These are phyloP conservation scores for Cladosporium austrohemisphaericum DNA, from an alignment of 2,329 filamentous ascomycete genomes.

Conservation along the genomic window DNA sequence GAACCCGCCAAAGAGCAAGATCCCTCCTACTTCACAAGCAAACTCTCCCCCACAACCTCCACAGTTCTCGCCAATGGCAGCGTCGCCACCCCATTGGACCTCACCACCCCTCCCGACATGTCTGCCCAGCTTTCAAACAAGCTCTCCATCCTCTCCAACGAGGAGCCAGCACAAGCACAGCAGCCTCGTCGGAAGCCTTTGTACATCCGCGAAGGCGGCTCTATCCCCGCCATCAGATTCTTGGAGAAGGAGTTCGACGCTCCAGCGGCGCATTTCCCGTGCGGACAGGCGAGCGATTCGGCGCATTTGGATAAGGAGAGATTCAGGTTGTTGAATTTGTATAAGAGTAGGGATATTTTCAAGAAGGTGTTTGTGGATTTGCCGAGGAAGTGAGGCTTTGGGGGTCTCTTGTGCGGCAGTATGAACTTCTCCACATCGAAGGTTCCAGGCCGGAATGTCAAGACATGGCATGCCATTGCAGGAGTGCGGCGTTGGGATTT, in stretches of 20 bases:
- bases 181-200: conserved; percentile 57
- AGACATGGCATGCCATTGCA: no score
- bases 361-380: conserved; percentile 65
- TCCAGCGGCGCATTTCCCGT: conserved; percentile 87
- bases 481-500: no score
- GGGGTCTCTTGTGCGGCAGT: no score
- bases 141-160: conserved; percentile 38
- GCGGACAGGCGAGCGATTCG: conserved; percentile 88
- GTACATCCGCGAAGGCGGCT: conserved; percentile 93
- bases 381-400: conserved; percentile 25
- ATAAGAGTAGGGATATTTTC: conserved; percentile 91
- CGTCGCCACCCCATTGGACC: conserved; percentile 29
- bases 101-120: conserved; percentile 25
- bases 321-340: conserved; percentile 79
- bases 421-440: no score
- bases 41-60: conserved; percentile 48
- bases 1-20: background rate
- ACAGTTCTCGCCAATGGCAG: conserved; percentile 49
- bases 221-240: conserved; percentile 90
- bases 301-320: conserved; percentile 95
- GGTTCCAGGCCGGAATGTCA: no score
- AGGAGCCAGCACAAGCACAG: conserved; percentile 17
- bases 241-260: conserved; percentile 90
- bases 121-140: conserved; percentile 38
- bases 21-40: conserved; percentile 25